Evolutionary conservation across 768 basidiomycete genomes (phyloP).

Genomic region (Tulasnella sp.): DNA sequence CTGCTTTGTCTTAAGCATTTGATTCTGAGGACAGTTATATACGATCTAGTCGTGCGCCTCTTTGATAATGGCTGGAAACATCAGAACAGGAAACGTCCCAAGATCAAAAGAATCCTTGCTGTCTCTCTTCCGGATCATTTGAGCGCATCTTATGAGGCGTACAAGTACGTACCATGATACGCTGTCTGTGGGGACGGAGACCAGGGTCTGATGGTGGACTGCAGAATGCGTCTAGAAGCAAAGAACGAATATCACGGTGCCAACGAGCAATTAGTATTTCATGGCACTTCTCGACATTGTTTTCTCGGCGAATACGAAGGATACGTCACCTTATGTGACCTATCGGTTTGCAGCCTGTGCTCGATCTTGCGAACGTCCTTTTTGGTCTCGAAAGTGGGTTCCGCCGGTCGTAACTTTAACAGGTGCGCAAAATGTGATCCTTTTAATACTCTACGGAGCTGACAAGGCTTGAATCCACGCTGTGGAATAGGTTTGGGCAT

Average conservation of each 20-base stretch:
- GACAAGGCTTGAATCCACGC: neutral
- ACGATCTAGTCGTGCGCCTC: neutral
- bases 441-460: neutral
- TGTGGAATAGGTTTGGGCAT: neutral
- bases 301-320: neutral
- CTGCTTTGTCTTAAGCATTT: neutral
- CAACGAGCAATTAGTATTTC: neutral
- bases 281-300: neutral
- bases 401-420: neutral
- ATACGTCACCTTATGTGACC: neutral
- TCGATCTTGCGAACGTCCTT: slow-evolving; percentile 14
- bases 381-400: neutral
- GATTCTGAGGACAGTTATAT: neutral
- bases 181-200: neutral
- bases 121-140: neutral
- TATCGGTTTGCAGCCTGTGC: neutral
- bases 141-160: neutral
- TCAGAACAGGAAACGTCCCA: neutral
- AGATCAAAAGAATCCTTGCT: neutral
- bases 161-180: neutral
- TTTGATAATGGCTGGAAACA: slow-evolving; percentile 8
- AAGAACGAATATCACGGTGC: neutral
- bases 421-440: neutral
- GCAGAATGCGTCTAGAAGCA: neutral
- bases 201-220: neutral